These are phyloP conservation scores for Spinacia oleracea DNA, from an alignment of 179 eudicot genomes.

Conservation along the genomic window DNA sequence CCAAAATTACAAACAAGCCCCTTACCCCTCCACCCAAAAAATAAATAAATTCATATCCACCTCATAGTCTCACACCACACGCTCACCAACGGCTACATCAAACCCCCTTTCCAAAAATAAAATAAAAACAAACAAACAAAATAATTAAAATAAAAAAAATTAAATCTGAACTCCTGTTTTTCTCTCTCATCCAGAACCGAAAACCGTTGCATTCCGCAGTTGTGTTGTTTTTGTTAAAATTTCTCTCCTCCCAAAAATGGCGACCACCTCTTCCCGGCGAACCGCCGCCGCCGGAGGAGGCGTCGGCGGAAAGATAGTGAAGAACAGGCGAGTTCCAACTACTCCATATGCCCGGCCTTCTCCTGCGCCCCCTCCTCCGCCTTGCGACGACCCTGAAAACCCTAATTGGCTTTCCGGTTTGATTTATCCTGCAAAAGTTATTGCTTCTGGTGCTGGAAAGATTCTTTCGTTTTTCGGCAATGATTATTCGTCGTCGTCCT, in stretches of 20 bases:
- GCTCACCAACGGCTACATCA: neutral
- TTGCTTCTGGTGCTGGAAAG: conserved; percentile 70
- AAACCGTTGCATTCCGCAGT: neutral
- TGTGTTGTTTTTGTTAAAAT: neutral
- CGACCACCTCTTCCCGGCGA: conserved; percentile 38
- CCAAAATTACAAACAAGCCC: no score
- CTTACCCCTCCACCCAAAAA: no score
- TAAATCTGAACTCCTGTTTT: neutral
- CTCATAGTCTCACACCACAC: neutral
- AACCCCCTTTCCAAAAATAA: neutral
- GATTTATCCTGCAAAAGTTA: conserved; percentile 59
- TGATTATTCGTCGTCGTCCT: conserved; percentile 42
- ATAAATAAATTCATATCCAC: neutral
- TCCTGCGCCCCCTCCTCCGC: conserved; percentile 17
- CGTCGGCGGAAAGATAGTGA: conserved; percentile 61
- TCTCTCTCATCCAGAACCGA: neutral
- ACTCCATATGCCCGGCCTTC: conserved; percentile 56
- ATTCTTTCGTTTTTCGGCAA: conserved; percentile 46
- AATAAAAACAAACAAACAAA: no score
- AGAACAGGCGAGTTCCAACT: conserved; percentile 26
- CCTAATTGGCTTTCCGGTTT: conserved; percentile 74
- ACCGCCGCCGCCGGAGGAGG: conserved; percentile 53
- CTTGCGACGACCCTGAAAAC: conserved; percentile 36
- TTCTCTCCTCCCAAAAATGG: conserved; percentile 36
- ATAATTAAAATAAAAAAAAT: no score